These are phyloP conservation scores for Vigna unguiculata DNA, from an alignment of 306 rosid genomes.

Conservation along the genomic window DNA sequence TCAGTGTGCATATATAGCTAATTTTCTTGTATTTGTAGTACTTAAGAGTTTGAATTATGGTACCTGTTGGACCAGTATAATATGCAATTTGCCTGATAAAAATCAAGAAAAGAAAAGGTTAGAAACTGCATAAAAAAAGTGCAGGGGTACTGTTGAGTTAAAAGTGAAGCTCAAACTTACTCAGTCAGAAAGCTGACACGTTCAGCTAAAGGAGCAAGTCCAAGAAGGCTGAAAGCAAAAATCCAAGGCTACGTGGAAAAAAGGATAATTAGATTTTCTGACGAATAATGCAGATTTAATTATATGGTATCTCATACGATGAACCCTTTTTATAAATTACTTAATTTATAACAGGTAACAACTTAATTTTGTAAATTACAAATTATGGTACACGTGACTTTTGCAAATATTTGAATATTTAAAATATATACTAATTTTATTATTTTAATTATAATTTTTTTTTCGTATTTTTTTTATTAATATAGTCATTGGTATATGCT, in stretches of 20 bases:
- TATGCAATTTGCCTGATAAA: conserved; percentile 74
- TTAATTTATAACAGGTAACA: too few relatives aligned
- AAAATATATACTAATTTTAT: too few relatives aligned
- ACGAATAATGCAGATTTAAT: too few relatives aligned
- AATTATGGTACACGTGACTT: too few relatives aligned
- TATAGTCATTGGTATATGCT: too few relatives aligned
- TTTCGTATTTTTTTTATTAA: too few relatives aligned
- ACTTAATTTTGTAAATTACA: too few relatives aligned
- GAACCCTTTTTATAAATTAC: too few relatives aligned
- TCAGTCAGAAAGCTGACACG: conserved; percentile 95
- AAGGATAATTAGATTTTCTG: conserved; percentile 1
- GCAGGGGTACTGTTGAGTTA: not conserved
- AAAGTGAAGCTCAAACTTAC: conserved; percentile 57
- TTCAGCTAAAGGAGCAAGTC: conserved; percentile 92
- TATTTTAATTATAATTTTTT: too few relatives aligned
- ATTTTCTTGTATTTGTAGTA: not conserved
- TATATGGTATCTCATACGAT: too few relatives aligned
- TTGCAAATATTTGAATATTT: too few relatives aligned
- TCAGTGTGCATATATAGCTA: not conserved
- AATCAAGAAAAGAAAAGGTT: not conserved
- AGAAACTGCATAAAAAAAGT: conserved; percentile 4
- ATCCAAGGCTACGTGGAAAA: conserved; percentile 75
- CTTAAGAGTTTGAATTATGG: not conserved
- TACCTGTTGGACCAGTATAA: conserved; percentile 95
- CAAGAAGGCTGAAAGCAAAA: conserved; percentile 82